These are phyloP conservation scores for Pythium phragmitis DNA, from an alignment of 352 stramenopile genomes.

Conservation along the genomic window DNA sequence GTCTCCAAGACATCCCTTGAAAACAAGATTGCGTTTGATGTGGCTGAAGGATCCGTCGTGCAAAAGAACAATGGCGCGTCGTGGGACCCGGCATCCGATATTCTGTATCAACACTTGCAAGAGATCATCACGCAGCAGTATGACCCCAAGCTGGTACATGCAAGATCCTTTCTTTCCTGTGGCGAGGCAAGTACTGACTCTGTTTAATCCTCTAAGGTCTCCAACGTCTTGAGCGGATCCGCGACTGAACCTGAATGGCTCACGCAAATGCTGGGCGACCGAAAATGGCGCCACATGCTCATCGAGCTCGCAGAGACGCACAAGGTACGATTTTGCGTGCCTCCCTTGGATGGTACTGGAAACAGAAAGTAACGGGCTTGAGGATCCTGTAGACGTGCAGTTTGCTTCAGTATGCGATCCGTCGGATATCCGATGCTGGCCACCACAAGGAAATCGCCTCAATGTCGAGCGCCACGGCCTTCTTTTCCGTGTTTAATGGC, in stretches of 20 bases:
- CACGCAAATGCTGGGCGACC: constrained; percentile 78
- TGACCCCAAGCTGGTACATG: constrained; percentile 68
- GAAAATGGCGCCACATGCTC: constrained; percentile 83
- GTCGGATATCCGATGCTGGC: constrained; percentile 79
- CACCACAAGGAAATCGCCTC: constrained; percentile 89
- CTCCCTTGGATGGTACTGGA: background rate
- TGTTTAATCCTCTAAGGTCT: constrained; percentile 38
- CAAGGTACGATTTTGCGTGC: constrained; percentile 41
- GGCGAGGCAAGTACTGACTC: background rate
- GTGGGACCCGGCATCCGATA: constrained; percentile 75
- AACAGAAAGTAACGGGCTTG: background rate
- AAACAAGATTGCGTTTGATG: constrained; percentile 77
- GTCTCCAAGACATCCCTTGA: constrained; percentile 59
- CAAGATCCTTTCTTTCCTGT: background rate
- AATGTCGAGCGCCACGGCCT: constrained; percentile 79
- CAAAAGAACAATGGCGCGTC: constrained; percentile 57
- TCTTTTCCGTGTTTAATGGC: constrained; percentile 85
- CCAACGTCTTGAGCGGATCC: constrained; percentile 82
- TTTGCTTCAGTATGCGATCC: constrained; percentile 84
- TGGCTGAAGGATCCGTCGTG: constrained; percentile 61
- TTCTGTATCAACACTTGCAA: constrained; percentile 76
- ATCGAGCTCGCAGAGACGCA: constrained; percentile 85
- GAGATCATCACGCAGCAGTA: constrained; percentile 80
- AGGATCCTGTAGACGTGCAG: constrained; percentile 55
- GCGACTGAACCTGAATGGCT: constrained; percentile 76